phyloP scores from a whole-genome alignment of 495 filamentous ascomycete genomes.

The Immersiella caudata region DNA sequence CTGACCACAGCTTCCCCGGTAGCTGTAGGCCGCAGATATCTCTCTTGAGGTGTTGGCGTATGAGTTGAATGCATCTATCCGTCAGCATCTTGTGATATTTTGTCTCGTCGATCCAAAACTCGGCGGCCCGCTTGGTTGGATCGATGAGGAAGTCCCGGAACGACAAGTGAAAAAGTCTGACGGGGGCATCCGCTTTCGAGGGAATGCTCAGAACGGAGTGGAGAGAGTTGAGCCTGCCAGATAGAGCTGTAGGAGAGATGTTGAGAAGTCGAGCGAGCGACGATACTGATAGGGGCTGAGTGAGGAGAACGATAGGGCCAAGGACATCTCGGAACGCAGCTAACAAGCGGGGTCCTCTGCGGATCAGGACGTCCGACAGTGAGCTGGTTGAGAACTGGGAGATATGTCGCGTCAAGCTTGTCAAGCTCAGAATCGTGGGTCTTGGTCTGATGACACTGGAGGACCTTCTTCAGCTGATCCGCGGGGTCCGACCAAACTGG shows the following conservation, averaged over 20 bases:
- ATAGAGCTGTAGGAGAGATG: conserved; percentile 21
- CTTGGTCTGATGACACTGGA: conserved; percentile 30
- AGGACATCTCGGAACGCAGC: conserved; percentile 20
- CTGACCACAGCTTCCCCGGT: conserved; percentile 35
- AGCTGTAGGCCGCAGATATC: conserved; percentile 44
- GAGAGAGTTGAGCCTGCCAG: conserved; percentile 28
- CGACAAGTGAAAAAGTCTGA: conserved; percentile 48
- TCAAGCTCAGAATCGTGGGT: conserved; percentile 24
- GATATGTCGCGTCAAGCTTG: conserved; percentile 40
- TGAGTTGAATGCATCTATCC: conserved; percentile 39
- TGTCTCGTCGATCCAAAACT: conserved; percentile 47
- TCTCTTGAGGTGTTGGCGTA: conserved; percentile 36
- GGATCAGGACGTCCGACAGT: conserved; percentile 17
- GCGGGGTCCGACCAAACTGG: conserved; percentile 25
- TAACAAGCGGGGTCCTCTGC: conserved; percentile 17
- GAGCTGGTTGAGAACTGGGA: conserved; percentile 37
- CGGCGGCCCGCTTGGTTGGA: conserved; percentile 29
- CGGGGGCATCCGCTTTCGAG: conserved; percentile 15
- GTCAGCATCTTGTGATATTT: conserved; percentile 32
- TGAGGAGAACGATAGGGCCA: conserved; percentile 37
- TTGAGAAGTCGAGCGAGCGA: conserved; percentile 26
- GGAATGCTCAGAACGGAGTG: conserved; percentile 36
- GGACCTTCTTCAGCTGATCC: conserved; percentile 33
- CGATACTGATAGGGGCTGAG: conserved; percentile 20
- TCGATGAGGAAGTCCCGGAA: conserved; percentile 58